These are phyloP conservation scores for Apophysomyces sp. DNA, from an alignment of 371 early-diverging fungal genomes.

Conservation along the genomic window DNA sequence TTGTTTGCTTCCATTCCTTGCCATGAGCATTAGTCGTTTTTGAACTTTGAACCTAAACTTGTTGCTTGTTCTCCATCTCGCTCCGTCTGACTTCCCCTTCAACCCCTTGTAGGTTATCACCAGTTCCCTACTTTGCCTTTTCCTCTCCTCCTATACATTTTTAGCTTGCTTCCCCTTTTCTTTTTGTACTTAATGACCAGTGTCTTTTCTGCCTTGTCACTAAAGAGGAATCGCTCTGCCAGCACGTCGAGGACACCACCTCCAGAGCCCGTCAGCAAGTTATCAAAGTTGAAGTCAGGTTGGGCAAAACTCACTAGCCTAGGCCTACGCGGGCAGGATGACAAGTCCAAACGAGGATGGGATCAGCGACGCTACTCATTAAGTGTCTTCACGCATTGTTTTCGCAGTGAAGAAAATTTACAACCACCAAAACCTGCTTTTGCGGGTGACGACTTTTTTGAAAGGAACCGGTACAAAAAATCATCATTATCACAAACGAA, in stretches of 20 bases:
- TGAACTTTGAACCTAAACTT: background rate
- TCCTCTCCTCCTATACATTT: background rate
- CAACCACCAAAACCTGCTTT: constrained; percentile 2
- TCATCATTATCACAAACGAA: constrained; percentile 2
- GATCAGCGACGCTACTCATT: constrained; percentile 1
- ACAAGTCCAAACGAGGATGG: constrained; percentile 1
- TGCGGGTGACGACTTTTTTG: constrained; percentile 15
- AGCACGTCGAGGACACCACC: constrained; percentile 15
- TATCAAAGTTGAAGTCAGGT: constrained; percentile 26
- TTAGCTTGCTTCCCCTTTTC: background rate
- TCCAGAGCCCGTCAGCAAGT: constrained; percentile 14
- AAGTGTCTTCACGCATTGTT: background rate
- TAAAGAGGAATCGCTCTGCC: constrained; percentile 25
- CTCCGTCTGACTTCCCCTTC: background rate
- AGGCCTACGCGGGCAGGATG: background rate
- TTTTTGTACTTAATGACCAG: background rate
- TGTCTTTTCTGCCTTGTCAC: background rate
- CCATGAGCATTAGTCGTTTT: background rate
- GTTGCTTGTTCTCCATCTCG: background rate
- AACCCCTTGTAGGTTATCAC: background rate
- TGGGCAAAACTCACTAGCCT: constrained; percentile 13
- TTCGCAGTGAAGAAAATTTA: background rate
- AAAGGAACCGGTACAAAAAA: constrained; percentile 12
- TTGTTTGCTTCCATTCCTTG: background rate
- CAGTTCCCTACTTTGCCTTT: background rate